Conservation (phyloP, 2,329 filamentous ascomycete genomes). For the Ceratocystiopsis minuta region DNA sequence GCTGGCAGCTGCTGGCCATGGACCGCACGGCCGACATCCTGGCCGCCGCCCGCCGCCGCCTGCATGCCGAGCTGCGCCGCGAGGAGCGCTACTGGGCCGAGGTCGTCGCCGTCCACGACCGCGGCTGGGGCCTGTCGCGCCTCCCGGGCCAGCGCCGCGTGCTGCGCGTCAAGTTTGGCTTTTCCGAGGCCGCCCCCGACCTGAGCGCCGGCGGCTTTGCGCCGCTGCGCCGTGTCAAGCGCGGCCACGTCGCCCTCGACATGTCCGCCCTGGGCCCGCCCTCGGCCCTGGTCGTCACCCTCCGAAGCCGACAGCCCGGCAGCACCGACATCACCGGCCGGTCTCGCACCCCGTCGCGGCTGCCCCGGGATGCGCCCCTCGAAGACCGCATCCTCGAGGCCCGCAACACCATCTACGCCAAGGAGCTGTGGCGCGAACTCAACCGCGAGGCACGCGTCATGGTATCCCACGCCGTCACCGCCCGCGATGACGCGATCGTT, state of each 20-base stretch:
- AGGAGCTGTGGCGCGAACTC: constrained; percentile 83
- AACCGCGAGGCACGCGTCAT: constrained; percentile 62
- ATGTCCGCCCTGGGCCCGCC: constrained; percentile 33
- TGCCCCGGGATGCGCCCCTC: constrained; percentile 39
- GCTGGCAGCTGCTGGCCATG: constrained; percentile 65
- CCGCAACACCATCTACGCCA: constrained; percentile 60
- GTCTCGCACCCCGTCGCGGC: constrained; percentile 30
- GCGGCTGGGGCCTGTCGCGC: constrained; percentile 72
- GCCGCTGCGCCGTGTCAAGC: constrained; percentile 53
- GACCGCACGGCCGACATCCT: constrained; percentile 58
- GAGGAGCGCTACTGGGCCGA: constrained; percentile 86
- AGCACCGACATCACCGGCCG: constrained; percentile 28
- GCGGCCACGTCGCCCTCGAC: constrained; percentile 62
- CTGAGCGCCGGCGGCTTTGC: constrained; percentile 60
- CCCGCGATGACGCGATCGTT: constrained; percentile 38
- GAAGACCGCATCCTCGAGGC: constrained; percentile 56
- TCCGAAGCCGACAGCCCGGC: not conserved
- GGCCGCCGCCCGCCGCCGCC: constrained; percentile 48
- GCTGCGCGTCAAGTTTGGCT: constrained; percentile 77
- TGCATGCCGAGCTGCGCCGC: constrained; percentile 59
- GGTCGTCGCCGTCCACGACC: constrained; percentile 60
- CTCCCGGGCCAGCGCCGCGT: constrained; percentile 55
- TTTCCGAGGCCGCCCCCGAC: constrained; percentile 50
- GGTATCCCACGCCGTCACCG: constrained; percentile 50
- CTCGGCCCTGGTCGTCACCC: constrained; percentile 4